Evolutionary conservation across 1,139 yeast genomes (phyloP), one percentile per base, ranked within the genome.

Genomic region (Ashbya aceris): DNA sequence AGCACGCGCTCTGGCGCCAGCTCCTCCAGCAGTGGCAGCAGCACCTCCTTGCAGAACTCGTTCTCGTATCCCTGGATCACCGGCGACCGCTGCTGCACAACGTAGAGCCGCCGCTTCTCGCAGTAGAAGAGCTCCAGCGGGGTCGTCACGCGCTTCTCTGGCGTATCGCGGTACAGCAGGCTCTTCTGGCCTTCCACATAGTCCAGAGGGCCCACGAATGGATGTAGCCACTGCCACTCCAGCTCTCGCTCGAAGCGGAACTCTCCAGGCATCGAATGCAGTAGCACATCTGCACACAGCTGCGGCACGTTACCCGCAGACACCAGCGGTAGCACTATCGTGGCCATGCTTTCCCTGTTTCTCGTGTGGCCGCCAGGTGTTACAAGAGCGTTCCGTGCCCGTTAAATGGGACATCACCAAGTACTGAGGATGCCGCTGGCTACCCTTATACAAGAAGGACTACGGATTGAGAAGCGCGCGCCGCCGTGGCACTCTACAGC

Each of bases 261-360:
- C 1, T 67, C 69, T n/a, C 48, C 38, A 9, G 55, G 44, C 30
- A 73, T 65, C 2, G 83, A 78, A 53, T 82, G 83, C 12, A 87
- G 66, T 33, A 91, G 64, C 32, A 89, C 67, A 61, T 89, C 97
- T 5, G 76, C 65, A 0, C 93, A 66, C 41, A 89, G 67, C 60
- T 91, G 98, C 0, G 97, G 95, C 3, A 87, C 83, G 56, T 89
- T 91, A 5, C 95, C 97, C 12, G 86, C 74, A 2, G 96, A 79
- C 0, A 91, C 83, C 0, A 89, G 65, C 0, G 97, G 97, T 1
- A 91, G 45, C 1, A 89, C 58, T 13, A 86, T 58, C 1, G 53
- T 54, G 5, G 47, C 26, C 49, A 46, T 46, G 10, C 14, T 35
- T 32, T 14, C n/a, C n/a, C 35, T 10, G 20, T 14, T 5, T 13